These are phyloP conservation scores for Wickerhamomyces mucosus DNA, from an alignment of 805 yeast genomes.

Conservation along the genomic window DNA sequence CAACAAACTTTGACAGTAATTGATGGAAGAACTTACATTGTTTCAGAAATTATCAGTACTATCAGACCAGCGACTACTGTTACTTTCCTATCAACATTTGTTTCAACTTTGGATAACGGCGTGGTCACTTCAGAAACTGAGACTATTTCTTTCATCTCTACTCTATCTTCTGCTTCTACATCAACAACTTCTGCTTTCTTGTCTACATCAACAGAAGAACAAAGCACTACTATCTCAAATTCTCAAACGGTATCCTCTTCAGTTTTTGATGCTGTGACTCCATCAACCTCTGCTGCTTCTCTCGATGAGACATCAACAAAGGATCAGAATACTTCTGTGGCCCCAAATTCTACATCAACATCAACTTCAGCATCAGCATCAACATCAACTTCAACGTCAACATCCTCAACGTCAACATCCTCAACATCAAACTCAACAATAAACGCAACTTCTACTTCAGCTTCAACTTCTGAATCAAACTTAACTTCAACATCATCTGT, in stretches of 20 bases:
- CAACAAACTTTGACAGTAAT: conserved; percentile 11
- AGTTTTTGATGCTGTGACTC: neutral
- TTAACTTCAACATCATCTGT: conserved; percentile 2
- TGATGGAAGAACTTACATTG: conserved; percentile 19
- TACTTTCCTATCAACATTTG: conserved; percentile 15
- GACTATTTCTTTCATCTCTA: conserved; percentile 3
- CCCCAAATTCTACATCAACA: conserved; percentile 1
- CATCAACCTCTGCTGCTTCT: conserved; percentile 1
- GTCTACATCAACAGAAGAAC: neutral
- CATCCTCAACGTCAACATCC: conserved; percentile 1
- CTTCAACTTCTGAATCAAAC: conserved; percentile 3
- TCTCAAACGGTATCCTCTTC: conserved; percentile 2
- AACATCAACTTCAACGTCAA: conserved; percentile 1
- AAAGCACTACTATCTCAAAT: neutral
- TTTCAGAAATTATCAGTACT: conserved; percentile 16
- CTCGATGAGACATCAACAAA: neutral
- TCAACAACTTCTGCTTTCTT: conserved; percentile 1
- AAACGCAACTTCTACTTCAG: conserved; percentile 1
- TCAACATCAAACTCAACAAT: conserved; percentile 1
- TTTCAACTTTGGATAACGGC: conserved; percentile 13
- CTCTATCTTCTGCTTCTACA: conserved; percentile 1
- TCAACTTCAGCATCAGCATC: conserved; percentile 4
- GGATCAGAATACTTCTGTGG: neutral
- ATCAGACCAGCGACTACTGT: conserved; percentile 17
- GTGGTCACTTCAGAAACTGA: neutral